These are phyloP conservation scores for Claviceps africana DNA, from an alignment of 2,329 filamentous ascomycete species.

Conservation along the genomic window DNA sequence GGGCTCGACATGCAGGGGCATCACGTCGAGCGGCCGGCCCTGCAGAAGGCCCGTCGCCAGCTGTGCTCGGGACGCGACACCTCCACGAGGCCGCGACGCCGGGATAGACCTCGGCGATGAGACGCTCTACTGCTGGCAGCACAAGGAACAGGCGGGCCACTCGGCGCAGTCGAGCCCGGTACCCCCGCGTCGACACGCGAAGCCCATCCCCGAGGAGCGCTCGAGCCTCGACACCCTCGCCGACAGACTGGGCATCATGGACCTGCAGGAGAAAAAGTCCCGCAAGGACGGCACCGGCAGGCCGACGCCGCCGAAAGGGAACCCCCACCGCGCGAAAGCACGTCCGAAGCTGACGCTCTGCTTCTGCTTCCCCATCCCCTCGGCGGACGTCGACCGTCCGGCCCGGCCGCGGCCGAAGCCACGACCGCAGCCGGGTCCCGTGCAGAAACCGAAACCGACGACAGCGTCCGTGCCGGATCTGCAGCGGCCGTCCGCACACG, in stretches of 20 bases:
- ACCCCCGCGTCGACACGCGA: slow-evolving; percentile 25
- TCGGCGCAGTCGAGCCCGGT: slow-evolving; percentile 33
- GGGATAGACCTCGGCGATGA: slow-evolving; percentile 38
- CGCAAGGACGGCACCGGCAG: slow-evolving; percentile 10
- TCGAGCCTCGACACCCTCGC: slow-evolving; percentile 80
- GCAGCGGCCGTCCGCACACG: background rate
- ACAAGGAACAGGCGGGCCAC: slow-evolving; percentile 66
- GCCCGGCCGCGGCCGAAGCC: slow-evolving; percentile 17
- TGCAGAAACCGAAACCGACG: slow-evolving; percentile 27
- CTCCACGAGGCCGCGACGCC: slow-evolving; percentile 13
- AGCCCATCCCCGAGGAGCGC: slow-evolving; percentile 46
- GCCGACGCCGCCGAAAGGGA: slow-evolving; percentile 11
- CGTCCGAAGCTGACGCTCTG: slow-evolving; percentile 28
- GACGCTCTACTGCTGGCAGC: slow-evolving; percentile 82
- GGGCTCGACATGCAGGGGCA: slow-evolving; percentile 70
- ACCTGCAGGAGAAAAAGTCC: slow-evolving; percentile 33
- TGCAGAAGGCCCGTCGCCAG: slow-evolving; percentile 55
- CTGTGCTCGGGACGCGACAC: slow-evolving; percentile 15
- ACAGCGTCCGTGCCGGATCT: slow-evolving; percentile 11
- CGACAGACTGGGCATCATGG: slow-evolving; percentile 62
- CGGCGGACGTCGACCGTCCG: slow-evolving; percentile 27
- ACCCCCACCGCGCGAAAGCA: slow-evolving; percentile 10
- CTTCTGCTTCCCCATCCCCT: slow-evolving; percentile 38
- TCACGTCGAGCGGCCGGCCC: slow-evolving; percentile 68
- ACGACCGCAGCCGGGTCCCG: slow-evolving; percentile 13